These are phyloP conservation scores for Diaporthe ilicicola DNA, from an alignment of 2,329 filamentous ascomycete species.

Conservation along the genomic window DNA sequence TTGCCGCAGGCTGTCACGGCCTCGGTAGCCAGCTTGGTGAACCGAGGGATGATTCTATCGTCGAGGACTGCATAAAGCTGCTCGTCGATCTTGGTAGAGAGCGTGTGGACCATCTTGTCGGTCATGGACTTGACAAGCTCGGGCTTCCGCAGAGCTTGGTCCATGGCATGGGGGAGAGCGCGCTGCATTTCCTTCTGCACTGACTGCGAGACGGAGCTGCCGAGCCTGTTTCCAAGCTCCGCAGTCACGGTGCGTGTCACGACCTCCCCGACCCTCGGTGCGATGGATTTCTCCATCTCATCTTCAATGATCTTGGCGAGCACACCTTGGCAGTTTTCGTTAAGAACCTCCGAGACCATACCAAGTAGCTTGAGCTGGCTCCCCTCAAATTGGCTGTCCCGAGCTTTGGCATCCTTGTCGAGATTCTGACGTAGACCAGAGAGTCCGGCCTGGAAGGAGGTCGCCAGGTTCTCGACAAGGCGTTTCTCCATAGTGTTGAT, in stretches of 20 bases:
- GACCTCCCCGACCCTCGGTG: slow-evolving; percentile 77
- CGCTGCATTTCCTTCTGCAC: slow-evolving; percentile 79
- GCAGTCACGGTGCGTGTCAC: slow-evolving; percentile 75
- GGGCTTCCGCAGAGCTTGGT: slow-evolving; percentile 75
- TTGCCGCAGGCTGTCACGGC: slow-evolving; percentile 73
- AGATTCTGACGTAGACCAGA: slow-evolving; percentile 43
- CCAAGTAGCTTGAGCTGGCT: slow-evolving; percentile 64
- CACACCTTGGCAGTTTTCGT: slow-evolving; percentile 73
- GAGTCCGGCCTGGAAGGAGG: slow-evolving; percentile 25
- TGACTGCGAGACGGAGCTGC: slow-evolving; percentile 69
- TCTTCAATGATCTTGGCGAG: slow-evolving; percentile 79
- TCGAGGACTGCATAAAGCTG: slow-evolving; percentile 70
- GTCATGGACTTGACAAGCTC: slow-evolving; percentile 77
- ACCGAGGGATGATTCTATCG: slow-evolving; percentile 70
- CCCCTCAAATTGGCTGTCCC: slow-evolving; percentile 60
- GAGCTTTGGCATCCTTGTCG: slow-evolving; percentile 68
- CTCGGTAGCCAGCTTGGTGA: slow-evolving; percentile 71
- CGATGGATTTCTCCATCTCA: slow-evolving; percentile 77
- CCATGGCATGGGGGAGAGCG: slow-evolving; percentile 72
- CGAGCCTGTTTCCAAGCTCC: slow-evolving; percentile 74
- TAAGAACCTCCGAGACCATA: slow-evolving; percentile 67
- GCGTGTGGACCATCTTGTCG: slow-evolving; percentile 73
- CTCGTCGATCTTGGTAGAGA: slow-evolving; percentile 74
- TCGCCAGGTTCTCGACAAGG: slow-evolving; percentile 42
- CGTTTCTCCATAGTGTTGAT: slow-evolving; percentile 61